Base-by-base conservation (phyloP, 371 early-diverging fungal species). In the Apophysomyces ossiformis region DNA sequence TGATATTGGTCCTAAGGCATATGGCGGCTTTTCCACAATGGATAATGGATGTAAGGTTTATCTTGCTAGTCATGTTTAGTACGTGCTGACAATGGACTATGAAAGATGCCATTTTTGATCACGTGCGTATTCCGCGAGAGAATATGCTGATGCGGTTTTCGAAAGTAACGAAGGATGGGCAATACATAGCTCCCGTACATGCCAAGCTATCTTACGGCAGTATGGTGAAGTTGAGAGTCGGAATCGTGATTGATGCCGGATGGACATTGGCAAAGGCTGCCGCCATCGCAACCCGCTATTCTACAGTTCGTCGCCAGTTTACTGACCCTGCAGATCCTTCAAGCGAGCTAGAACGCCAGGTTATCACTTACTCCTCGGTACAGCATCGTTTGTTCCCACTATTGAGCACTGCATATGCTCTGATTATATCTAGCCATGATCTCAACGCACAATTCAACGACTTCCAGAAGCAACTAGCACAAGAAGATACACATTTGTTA, bases 1-100 rank as follows among this genome's bases (percentile, higher is more conserved):
- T 15, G 96, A 96, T 64, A 90, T 95, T 76, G 96, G 96, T 2
- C 90, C 94, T 21, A 95, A 95, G 79, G 79, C 87, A 0, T 87
- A 87, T 64, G 86, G 86, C 26, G 87, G 87, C 12, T 90, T 89
- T 66, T 74, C 88, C 37, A 80, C 86, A 18, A 85, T 91, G 56
- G 95, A 95, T 75, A 95, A 94, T 66, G 95, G 95, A 39, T 93
- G 89, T 84, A 82, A 76, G 84, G 73, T 32, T 7, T 50, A 3
- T 21, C 12, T 11, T 41, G 1, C 32, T 26, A 26, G 32, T 3
- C 32, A 35, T 67, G 39, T 58, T 61, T 26, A 13, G 36, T 43
- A 26, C 35, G 43, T 58, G 37, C 47, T 58, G 15, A 59, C 45
- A 18, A 61, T 37, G 32, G 32, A 1, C 16, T 44, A 3, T 43